Conservation (phyloP, 2,329 filamentous ascomycete genomes). For the Didymella sp. region DNA sequence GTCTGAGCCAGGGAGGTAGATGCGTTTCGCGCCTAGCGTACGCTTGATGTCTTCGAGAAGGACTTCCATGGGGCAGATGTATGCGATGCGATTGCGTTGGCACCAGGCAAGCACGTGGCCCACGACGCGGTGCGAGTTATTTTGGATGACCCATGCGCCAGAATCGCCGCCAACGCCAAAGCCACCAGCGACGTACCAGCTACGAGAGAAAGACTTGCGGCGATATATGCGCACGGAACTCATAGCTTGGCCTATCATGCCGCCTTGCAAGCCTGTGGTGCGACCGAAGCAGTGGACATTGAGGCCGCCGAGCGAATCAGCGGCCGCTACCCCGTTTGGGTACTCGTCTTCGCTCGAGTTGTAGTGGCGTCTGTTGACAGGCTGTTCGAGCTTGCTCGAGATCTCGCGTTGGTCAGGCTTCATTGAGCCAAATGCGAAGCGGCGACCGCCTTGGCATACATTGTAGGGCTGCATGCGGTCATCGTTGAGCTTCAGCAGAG, state of each 20-base stretch:
- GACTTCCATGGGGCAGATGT: slow-evolving; percentile 95
- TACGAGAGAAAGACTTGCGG: slow-evolving; percentile 78
- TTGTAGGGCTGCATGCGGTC: slow-evolving; percentile 76
- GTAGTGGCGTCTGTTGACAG: slow-evolving; percentile 45
- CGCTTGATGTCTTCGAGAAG: slow-evolving; percentile 83
- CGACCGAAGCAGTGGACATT: slow-evolving; percentile 88
- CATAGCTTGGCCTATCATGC: slow-evolving; percentile 78
- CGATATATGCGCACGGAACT: slow-evolving; percentile 88
- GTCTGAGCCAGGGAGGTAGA: slow-evolving; percentile 71
- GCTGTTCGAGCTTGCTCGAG: slow-evolving; percentile 42
- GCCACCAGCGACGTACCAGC: slow-evolving; percentile 67
- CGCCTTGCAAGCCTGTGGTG: slow-evolving; percentile 82
- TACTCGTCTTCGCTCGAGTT: slow-evolving; percentile 52
- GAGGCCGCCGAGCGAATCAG: slow-evolving; percentile 71
- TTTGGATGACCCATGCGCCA: slow-evolving; percentile 90
- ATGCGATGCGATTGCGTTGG: slow-evolving; percentile 78
- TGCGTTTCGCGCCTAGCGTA: slow-evolving; percentile 72
- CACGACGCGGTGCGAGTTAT: slow-evolving; percentile 77
- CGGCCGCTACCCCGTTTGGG: slow-evolving; percentile 66
- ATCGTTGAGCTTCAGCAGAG: slow-evolving; percentile 79
- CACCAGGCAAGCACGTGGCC: slow-evolving; percentile 93
- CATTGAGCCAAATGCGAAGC: slow-evolving; percentile 43
- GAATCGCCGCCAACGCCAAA: slow-evolving; percentile 84
- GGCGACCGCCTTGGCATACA: slow-evolving; percentile 64
- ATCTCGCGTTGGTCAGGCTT: slow-evolving; percentile 41